Base-by-base conservation (phyloP, 768 basidiomycete species). In the Macrolepiota albuminosa region DNA sequence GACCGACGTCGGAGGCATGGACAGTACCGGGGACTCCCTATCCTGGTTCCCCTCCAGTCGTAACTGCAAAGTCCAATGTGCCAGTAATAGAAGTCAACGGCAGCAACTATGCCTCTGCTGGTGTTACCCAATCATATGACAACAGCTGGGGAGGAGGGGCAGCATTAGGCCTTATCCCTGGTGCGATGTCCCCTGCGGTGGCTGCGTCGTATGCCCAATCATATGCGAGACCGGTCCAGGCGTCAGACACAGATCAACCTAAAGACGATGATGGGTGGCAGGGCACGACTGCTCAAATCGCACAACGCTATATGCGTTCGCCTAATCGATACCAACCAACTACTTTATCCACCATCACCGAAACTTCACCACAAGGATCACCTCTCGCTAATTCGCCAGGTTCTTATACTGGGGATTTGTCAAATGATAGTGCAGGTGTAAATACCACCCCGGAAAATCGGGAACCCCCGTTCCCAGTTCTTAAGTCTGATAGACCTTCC, bases 1-100 rank as follows among this genome's bases (percentile, higher is more conserved):
- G 74, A 46, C 72, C 76, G 0, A 57, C 59, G 8, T 74, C 76
- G 5, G 72, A 75, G 56, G 70, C 71, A 8, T 76, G 76, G 75
- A 71, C 73, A 2, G 61, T 73, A 46, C 66, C 67, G 14, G 71
- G 71, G n/a, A 55, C 48, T 43, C 55, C 63, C 3, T 63, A 63
- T 51, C 49, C 63, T 39, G 58, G 61, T 26, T 61, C 57, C 21
- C 61, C 63, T 33, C 57, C 51, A 13, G 56, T 31, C 40, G 34
- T 13, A 18, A 36, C 50, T 13, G 18, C 53, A 14, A 58, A 50
- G 58, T 53, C 64, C n/a, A 40, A 33, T 45, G 33, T 42, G 1
- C 53, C 62, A 13, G 34, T 10, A 36, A 26, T 11, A 11, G 29
- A 33, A 29, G 14, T 45, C 7, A 54, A 53, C 39, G 58, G 56